Evolutionary conservation across 2,329 filamentous ascomycete genomes (phyloP).

Genomic region (Beauveria australis): DNA sequence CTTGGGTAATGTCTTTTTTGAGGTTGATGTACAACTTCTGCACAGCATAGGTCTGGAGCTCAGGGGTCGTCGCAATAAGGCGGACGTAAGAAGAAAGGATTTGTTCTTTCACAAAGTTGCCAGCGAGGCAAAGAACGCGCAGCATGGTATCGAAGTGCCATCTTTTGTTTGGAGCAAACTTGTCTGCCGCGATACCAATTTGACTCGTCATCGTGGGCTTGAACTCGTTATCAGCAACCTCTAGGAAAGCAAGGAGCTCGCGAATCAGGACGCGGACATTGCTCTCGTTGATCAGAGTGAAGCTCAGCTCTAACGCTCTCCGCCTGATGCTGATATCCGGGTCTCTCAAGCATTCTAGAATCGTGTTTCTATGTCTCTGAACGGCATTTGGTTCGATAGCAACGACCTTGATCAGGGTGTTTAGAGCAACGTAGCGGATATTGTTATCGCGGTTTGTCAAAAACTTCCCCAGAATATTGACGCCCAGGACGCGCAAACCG

Average conservation of each 20-base stretch:
- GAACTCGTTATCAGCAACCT: constrained; percentile 97
- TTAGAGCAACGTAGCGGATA: constrained; percentile 94
- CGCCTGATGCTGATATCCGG: constrained; percentile 97
- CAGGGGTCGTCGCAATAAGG: constrained; percentile 86
- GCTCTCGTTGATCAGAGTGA: constrained; percentile 93
- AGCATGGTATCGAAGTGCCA: constrained; percentile 99
- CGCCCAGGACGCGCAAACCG: constrained; percentile 83
- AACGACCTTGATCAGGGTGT: constrained; percentile 96
- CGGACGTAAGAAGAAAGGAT: constrained; percentile 95
- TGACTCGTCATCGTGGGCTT: constrained; percentile 98
- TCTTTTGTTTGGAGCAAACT: constrained; percentile 91
- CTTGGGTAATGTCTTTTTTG: constrained; percentile 95
- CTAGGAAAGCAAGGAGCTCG: constrained; percentile 88
- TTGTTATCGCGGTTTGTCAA: constrained; percentile 98
- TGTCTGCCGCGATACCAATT: constrained; percentile 93
- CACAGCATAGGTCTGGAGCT: constrained; percentile 91
- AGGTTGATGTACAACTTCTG: constrained; percentile 88
- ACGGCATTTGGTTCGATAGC: constrained; percentile 97
- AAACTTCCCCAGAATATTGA: constrained; percentile 98
- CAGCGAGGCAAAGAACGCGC: constrained; percentile 83
- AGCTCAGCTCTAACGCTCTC: constrained; percentile 92
- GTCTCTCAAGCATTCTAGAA: constrained; percentile 89
- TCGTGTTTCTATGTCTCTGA: constrained; percentile 93
- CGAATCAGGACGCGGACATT: constrained; percentile 91
- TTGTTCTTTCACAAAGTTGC: constrained; percentile 95